phyloP scores from a whole-genome alignment of 495 filamentous ascomycete species.

The Penicillium bialowiezense region DNA sequence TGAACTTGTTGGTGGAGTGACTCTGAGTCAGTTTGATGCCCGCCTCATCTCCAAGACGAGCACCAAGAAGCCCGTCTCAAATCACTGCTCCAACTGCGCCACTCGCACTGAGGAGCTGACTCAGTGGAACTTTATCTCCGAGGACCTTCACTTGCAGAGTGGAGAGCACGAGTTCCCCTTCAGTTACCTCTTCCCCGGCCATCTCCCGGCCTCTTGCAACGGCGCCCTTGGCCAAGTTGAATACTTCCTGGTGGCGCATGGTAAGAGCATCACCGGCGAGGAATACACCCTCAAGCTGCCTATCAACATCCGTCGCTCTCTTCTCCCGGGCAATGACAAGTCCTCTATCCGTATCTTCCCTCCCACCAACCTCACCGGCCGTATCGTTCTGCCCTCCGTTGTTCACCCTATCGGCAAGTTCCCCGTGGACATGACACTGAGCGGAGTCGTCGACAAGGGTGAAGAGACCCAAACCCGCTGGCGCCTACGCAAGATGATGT shows the following conservation, averaged over 20 bases:
- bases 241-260: conserved; percentile 78
- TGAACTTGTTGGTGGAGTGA: conserved; percentile 51
- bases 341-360: conserved; percentile 88
- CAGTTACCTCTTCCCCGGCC: conserved; percentile 81
- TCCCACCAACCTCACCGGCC: conserved; percentile 86
- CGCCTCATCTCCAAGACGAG: conserved; percentile 61
- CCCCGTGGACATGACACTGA: conserved; percentile 71
- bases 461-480: conserved; percentile 67
- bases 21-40: conserved; percentile 69
- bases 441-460: conserved; percentile 70
- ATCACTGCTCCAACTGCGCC: conserved; percentile 74
- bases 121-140: conserved; percentile 73
- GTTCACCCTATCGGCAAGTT: conserved; percentile 87
- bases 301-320: conserved; percentile 71
- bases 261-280: conserved; percentile 56
- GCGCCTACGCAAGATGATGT: conserved; percentile 85
- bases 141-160: conserved; percentile 58
- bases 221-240: conserved; percentile 68
- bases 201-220: conserved; percentile 79
- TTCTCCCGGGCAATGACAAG: conserved; percentile 71
- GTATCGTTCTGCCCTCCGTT: conserved; percentile 73
- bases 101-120: conserved; percentile 67
- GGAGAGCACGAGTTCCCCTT: conserved; percentile 86
- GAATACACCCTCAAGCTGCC: conserved; percentile 61
- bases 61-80: conserved; percentile 74